Conservation (phyloP, 371 early-diverging fungal genomes). For the Haplosporangium sp. region DNA sequence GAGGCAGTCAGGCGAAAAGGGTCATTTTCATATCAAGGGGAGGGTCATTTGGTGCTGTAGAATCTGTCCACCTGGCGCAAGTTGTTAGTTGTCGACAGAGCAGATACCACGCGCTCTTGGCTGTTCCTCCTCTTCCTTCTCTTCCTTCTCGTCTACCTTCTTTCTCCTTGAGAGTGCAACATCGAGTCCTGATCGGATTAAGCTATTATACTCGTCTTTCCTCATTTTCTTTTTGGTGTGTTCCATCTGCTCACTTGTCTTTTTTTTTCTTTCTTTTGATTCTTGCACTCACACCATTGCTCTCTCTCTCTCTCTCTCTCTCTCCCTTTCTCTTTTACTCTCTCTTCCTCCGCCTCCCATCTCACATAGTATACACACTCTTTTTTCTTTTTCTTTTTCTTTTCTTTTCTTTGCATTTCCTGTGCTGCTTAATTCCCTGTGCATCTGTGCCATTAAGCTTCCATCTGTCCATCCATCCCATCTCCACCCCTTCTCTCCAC, state of each 20-base stretch:
- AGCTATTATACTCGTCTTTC: background rate
- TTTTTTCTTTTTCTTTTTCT: slow-evolving; percentile 6
- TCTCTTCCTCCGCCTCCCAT: background rate
- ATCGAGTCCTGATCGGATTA: no score
- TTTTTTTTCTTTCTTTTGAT: background rate
- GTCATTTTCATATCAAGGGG: no score
- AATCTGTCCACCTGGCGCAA: no score
- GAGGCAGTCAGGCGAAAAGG: no score
- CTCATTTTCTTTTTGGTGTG: background rate
- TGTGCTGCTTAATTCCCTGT: background rate
- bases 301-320: slow-evolving; percentile 1
- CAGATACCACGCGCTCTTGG: background rate
- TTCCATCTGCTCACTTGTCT: background rate
- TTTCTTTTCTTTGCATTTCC: background rate
- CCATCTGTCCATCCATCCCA: background rate
- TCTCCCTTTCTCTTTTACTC: slow-evolving; percentile 1
- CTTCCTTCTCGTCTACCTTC: background rate
- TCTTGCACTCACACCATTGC: background rate
- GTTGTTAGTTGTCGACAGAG: no score
- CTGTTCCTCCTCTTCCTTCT: background rate
- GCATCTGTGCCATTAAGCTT: background rate
- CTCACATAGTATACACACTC: background rate
- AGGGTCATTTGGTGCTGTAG: no score
- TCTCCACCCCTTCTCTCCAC: background rate
- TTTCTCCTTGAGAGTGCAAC: no score